phyloP scores from a whole-genome alignment of 2,329 filamentous ascomycete genomes.

The Venturia asperata region DNA sequence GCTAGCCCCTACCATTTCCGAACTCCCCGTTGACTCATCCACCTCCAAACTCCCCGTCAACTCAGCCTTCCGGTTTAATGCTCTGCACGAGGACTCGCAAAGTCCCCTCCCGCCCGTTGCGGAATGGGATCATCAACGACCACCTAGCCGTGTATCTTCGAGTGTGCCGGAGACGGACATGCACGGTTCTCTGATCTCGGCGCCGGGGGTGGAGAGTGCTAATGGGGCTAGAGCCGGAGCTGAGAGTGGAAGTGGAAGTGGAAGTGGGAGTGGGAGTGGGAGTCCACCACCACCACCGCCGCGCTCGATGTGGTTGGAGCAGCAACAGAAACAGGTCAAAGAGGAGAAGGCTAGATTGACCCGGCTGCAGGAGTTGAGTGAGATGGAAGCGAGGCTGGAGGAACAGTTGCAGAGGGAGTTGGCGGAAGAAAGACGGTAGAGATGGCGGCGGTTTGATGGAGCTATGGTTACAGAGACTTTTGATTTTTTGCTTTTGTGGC shows the following conservation, averaged over 20 bases:
- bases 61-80: background rate
- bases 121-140: background rate
- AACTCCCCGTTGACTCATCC: background rate
- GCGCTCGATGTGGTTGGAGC: background rate
- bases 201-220: background rate
- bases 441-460: no score
- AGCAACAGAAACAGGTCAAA: background rate
- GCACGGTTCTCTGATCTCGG: background rate
- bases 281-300: background rate
- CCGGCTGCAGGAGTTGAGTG: slow-evolving; percentile 7
- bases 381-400: slow-evolving; percentile 9
- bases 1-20: background rate
- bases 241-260: background rate
- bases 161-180: slow-evolving; percentile 8
- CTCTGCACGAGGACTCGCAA: background rate
- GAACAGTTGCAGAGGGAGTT: slow-evolving; percentile 6
- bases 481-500: no score
- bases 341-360: slow-evolving; percentile 7
- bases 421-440: background rate
- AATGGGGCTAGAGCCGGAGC: background rate
- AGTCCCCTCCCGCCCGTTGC: background rate
- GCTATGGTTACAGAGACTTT: no score
- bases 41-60: no score
- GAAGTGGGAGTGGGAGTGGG: background rate
- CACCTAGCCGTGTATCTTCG: background rate